Evolutionary conservation across 768 basidiomycete species (phyloP), one percentile per base, ranked within the genome.

Genomic region (Pulveroboletus frians): DNA sequence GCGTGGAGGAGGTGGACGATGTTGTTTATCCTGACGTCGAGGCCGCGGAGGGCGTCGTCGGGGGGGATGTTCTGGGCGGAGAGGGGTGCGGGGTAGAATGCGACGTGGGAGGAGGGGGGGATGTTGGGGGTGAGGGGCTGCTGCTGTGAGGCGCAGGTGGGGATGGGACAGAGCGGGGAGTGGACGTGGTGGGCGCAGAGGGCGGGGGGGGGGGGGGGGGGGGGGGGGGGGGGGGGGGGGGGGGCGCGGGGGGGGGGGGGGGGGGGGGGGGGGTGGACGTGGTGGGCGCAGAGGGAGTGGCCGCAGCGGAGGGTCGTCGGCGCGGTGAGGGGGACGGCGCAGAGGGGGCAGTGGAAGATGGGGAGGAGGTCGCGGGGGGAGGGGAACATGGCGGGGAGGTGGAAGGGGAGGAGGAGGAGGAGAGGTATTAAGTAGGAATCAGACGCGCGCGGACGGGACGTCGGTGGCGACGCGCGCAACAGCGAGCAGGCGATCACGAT

Each of bases 301-400:
- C 92, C 92, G 61, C 92, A 96, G 57, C 73, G 77, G 35, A 95
- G 81, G 9, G 73, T 78, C 31, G 77, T 69, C 3, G 84, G 83
- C 4, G 69, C 61, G 20, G 58, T 49, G 20, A 83, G 71, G 46
- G 68, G 47, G 20, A 64, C 35, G 1, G 64, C 51, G 7, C 87
- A 88, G 65, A 78, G 60, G 3, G 79, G 75, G 60, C 88, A 89
- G 46, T 51, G 48, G 49, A 85, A 69, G 47, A 79, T 60, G 32
- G 71, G 57, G 45, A 68, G 55, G 54, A 76, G 61, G 54, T 57
- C 57, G 31, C 53, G 61, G 45, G 56, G 50, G 10, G 53, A 51
- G 1, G 61, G 58, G 47, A 42, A 51, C 65, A 66, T 65, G 50
- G 39, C 4, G 47, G 31, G 7, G 23, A 21, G 34, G 15, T 29